Base-by-base conservation (phyloP, 1,284 basidiomycete species). In the Pulveroboletus ridleyi region DNA sequence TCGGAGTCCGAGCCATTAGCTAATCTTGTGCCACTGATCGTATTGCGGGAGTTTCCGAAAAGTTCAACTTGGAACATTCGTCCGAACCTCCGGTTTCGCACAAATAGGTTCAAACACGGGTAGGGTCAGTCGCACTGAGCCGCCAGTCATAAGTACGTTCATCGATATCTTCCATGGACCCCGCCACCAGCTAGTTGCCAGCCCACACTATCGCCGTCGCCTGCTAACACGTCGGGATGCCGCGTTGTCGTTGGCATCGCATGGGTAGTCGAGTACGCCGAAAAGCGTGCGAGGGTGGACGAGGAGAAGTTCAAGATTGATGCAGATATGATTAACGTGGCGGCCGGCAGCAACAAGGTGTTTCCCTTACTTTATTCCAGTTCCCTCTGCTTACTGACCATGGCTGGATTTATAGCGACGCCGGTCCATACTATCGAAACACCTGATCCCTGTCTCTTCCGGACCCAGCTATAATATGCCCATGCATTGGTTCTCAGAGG, bases 241-340 rank as follows among this genome's bases (percentile, higher is more conserved):
- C n/a, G 25, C 1, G 76, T 83, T 52, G 87, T 96, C 17, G 92
- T 98, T 18, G 93, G 94, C 17, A 94, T 96, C 68, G 89, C 87
- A n/a, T 98, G 95, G 95, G 92, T 97, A 5, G 93, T 95, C 3
- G 87, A 91, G 70, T 95, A 92, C 69, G 91, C 87, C 17, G 94
- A 96, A 73, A 84, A 88, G 64, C 83, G 87, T 29, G 77, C 79
- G 52, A 84, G 79, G 54, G 84, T 92, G 4, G 89, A 89, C 13
- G 95, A 96, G 73, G 77, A 79, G 5, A 82, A 80, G 44, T 95
- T 89, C 75, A 72, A 85, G 29, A 85, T 97, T 59, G 87, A 95
- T 69, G 79, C 95, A 4, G 88, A 87, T 33, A 80, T 84, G 54
- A 83, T 89, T 62, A 89, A 89, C 64, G 82, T 93, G 33, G 88